These are phyloP conservation scores for Wickerhamiella lipophila DNA, from an alignment of 805 yeast genomes.

Conservation along the genomic window DNA sequence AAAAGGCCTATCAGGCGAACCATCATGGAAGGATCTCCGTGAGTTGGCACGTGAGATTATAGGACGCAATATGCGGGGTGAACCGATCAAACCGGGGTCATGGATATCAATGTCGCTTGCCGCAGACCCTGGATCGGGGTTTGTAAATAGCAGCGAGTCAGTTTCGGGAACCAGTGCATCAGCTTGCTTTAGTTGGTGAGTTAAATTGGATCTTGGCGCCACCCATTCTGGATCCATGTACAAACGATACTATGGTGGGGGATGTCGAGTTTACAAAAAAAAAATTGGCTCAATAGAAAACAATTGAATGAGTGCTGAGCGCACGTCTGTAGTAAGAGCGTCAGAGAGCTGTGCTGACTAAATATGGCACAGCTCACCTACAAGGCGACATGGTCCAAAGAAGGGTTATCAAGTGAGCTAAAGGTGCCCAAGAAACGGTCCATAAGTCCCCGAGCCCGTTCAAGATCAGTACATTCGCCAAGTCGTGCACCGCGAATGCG, in stretches of 20 bases:
- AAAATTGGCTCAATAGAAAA: no score
- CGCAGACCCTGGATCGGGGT: no score
- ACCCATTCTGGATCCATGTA: conserved; percentile 2
- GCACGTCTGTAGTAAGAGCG: no score
- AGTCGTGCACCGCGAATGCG: background rate
- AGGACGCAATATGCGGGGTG: background rate
- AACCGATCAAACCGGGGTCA: background rate
- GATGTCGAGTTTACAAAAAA: no score
- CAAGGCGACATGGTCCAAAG: conserved; percentile 2
- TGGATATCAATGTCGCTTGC: background rate
- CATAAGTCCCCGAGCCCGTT: background rate
- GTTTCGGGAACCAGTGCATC: background rate
- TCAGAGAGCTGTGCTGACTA: background rate
- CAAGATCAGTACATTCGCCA: background rate
- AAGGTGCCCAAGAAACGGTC: background rate
- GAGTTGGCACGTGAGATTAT: background rate
- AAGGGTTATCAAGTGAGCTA: background rate
- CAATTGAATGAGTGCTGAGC: no score
- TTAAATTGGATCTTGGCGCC: background rate
- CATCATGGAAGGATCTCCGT: background rate
- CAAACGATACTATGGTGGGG: background rate
- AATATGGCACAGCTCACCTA: conserved; percentile 1
- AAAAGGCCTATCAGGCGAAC: background rate
- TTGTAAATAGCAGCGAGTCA: background rate
- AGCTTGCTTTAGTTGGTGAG: background rate